Base-by-base conservation (phyloP, 1,139 yeast genomes). In the Pneumocystis jirovecii region DNA sequence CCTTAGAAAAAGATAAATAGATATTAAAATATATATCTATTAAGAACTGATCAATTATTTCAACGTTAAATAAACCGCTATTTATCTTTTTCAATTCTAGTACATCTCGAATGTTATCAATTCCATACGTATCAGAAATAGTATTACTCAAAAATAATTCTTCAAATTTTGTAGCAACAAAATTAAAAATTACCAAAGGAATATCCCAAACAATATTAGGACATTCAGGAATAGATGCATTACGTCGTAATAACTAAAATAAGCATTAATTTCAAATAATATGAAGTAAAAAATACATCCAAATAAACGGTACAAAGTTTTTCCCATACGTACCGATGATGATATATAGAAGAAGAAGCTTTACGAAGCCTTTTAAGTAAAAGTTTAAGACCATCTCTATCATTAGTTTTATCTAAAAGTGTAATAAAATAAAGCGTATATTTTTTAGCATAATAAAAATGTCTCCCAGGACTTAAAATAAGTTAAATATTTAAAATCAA, bases 301-400 rank as follows among this genome's bases (percentile, higher is more conserved):
- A 63, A 56, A 63, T 63, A 50, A 50, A 50, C 34, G 25, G 17
- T 25, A 25, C 57, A 50, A 25, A 50, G 57, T 12, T 21, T 50
- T 15, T 50, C 57, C 57, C 57, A 50, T 50, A 50, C 57, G 3
- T 63, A 34, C 25, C 60, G 59, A 56, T 63, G 64, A n/a, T 63
- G 57, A 56, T 44, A 45, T 8, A 63, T 45, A 17, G 64, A 50
- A 35, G 64, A 50, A 56, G 64, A 42, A 1, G 89, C 85, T 63
- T 90, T 81, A 66, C 96, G 81, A 40, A 90, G 76, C 70, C 88
- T 86, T 61, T 85, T 87, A 17, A 86, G 79, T 73, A 90, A 80
- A 12, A 78, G 75, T 6, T 85, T 79, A 68, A 93, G 76, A 0
- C 83, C 79, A 25, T 80, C 81, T 62, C 86, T 77, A 71, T 90